phyloP scores from a whole-genome alignment of 1,284 basidiomycete genomes.

The Ceratobasidium sp. region DNA sequence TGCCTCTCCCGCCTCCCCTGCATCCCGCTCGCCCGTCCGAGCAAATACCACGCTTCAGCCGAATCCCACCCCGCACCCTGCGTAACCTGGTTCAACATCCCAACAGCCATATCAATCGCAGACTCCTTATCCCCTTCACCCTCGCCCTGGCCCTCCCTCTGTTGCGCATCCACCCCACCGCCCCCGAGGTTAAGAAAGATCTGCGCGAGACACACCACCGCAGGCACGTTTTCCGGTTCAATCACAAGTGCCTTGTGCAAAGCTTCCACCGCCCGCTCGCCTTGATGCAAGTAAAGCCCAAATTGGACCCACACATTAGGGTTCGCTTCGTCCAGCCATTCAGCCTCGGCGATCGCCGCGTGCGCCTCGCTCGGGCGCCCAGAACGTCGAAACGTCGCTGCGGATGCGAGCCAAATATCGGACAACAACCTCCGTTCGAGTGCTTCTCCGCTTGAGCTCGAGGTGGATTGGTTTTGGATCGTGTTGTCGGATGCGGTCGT shows the following conservation, averaged over 20 bases:
- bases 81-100: constrained; percentile 59
- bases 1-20: constrained; percentile 80
- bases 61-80: constrained; percentile 81
- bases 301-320: constrained; percentile 96
- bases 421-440: constrained; percentile 79
- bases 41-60: constrained; percentile 92
- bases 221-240: constrained; percentile 79
- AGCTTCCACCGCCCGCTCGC: constrained; percentile 75
- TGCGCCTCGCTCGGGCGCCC: constrained; percentile 91
- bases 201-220: constrained; percentile 80
- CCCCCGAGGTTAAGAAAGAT: constrained; percentile 72
- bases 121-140: neutral
- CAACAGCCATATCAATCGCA: constrained; percentile 53
- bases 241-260: constrained; percentile 89
- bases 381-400: constrained; percentile 91
- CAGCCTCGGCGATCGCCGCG: constrained; percentile 95
- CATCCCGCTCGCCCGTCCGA: constrained; percentile 81
- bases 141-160: neutral
- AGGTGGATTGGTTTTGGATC: constrained; percentile 15
- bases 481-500: constrained; percentile 24
- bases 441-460: constrained; percentile 52
- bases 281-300: constrained; percentile 76
- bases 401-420: constrained; percentile 93
- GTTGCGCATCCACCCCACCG: constrained; percentile 13
- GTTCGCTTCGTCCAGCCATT: constrained; percentile 87